phyloP scores from a whole-genome alignment of 495 filamentous ascomycete species.

The Hyphodiscus hymeniophilus region DNA sequence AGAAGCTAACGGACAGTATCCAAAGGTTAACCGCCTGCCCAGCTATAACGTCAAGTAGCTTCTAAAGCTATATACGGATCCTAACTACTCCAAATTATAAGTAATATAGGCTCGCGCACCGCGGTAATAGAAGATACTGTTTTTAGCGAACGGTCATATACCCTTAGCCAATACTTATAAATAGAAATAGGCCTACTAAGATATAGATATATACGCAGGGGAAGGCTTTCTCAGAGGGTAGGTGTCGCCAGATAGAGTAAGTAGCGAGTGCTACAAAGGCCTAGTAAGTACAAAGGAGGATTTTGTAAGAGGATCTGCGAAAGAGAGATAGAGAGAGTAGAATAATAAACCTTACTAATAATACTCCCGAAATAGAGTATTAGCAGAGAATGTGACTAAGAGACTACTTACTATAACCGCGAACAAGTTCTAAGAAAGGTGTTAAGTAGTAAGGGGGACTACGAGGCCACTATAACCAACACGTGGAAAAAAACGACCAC shows the following conservation, averaged over 20 bases:
- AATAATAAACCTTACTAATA: not conserved
- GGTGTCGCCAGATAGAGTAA: constrained; percentile 4
- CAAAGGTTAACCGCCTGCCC: constrained; percentile 5
- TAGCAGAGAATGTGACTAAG: not conserved
- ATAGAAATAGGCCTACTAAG: not conserved
- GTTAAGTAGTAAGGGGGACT: too few species aligned
- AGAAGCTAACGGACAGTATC: constrained; percentile 14
- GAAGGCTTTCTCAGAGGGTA: constrained; percentile 5
- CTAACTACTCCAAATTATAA: constrained; percentile 2
- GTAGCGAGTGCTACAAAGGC: not conserved
- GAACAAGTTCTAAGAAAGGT: constrained; percentile 2
- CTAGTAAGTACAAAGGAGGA: not conserved
- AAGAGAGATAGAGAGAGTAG: too few species aligned
- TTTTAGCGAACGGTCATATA: constrained; percentile 10
- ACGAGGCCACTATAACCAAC: not conserved
- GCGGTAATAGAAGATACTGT: constrained; percentile 5
- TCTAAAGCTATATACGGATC: constrained; percentile 4
- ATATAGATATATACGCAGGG: constrained; percentile 1
- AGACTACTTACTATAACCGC: constrained; percentile 3
- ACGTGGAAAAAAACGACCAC: not conserved
- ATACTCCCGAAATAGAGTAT: not conserved
- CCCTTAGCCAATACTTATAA: constrained; percentile 7
- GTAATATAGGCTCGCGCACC: constrained; percentile 4
- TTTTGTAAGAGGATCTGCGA: too few species aligned
- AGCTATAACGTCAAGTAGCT: not conserved